phyloP scores from a whole-genome alignment of 176 grass and related monocot genomes.

The Cymbopogon citratus region DNA sequence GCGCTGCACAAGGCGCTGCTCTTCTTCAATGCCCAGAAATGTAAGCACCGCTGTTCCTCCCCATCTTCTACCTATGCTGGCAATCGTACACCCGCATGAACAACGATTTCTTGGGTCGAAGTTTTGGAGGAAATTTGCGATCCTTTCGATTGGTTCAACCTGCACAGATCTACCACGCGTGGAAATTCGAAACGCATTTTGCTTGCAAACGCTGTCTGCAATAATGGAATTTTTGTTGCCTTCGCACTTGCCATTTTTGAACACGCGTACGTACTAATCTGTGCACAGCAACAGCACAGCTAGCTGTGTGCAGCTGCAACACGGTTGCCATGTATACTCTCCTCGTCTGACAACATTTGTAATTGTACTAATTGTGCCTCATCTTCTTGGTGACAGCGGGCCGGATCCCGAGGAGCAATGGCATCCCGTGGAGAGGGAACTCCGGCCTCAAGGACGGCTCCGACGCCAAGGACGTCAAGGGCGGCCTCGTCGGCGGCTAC shows the following conservation, averaged over 20 bases:
- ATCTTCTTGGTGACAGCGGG: conserved; percentile 46
- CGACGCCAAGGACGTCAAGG: conserved; percentile 50
- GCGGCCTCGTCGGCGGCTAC: conserved; percentile 84
- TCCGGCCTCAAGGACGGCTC: conserved; percentile 68
- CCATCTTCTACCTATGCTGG: background rate
- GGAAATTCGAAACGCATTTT: background rate
- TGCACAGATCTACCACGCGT: background rate
- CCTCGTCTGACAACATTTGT: conserved; percentile 4
- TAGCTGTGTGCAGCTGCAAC: no score
- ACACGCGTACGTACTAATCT: background rate
- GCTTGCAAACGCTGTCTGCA: background rate
- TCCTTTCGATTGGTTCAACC: background rate
- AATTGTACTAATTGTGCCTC: background rate
- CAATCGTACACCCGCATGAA: no score
- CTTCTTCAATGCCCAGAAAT: conserved; percentile 99
- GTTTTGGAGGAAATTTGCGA: background rate
- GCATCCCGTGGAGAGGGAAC: conserved; percentile 65
- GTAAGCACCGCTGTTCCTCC: conserved; percentile 12
- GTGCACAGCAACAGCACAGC: background rate
- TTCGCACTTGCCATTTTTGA: conserved; percentile 2
- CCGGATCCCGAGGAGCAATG: conserved; percentile 74
- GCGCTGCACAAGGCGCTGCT: conserved; percentile 83
- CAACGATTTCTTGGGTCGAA: background rate
- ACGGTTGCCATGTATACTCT: background rate
- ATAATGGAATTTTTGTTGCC: background rate